A percentile compares a stretch with the other conserved stretches of the same genome.
Evolutionary conservation across 129 eudicot genomes (phyloP).

Genomic region (Centaurea solstitialis): DNA sequence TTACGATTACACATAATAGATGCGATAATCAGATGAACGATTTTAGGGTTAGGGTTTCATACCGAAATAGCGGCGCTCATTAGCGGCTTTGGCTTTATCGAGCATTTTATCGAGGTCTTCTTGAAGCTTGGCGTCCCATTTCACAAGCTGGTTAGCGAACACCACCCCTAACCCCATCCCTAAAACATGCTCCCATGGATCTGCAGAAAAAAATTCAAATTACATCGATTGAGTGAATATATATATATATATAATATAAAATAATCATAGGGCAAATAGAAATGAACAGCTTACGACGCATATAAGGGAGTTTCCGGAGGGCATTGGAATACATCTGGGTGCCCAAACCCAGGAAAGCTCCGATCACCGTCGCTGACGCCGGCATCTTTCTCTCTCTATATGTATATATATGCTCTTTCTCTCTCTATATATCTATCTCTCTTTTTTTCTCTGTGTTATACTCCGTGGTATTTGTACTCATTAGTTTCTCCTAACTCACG

Average conservation of each 20-base stretch:
- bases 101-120: constrained; percentile 87
- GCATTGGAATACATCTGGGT: constrained; percentile 98
- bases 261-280: neutral
- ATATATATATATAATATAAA: no score
- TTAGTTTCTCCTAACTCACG: neutral
- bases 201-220: constrained; percentile 33
- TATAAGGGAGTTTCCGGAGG: constrained; percentile 94
- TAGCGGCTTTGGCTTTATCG: constrained; percentile 88
- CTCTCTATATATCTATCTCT: neutral
- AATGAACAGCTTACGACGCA: constrained; percentile 71
- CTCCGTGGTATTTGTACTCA: neutral
- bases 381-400: constrained; percentile 56
- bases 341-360: constrained; percentile 87
- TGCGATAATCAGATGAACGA: neutral
- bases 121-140: constrained; percentile 83
- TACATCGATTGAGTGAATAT: neutral
- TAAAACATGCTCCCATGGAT: constrained; percentile 96
- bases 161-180: constrained; percentile 94
- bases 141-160: constrained; percentile 79
- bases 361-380: constrained; percentile 85
- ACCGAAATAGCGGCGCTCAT: constrained; percentile 97
- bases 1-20: neutral
- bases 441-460: neutral
- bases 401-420: neutral
- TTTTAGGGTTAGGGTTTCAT: constrained; percentile 6